phyloP scores from a whole-genome alignment of 192 early-diverging fungal genomes.

The Entophlyctis luteolus region DNA sequence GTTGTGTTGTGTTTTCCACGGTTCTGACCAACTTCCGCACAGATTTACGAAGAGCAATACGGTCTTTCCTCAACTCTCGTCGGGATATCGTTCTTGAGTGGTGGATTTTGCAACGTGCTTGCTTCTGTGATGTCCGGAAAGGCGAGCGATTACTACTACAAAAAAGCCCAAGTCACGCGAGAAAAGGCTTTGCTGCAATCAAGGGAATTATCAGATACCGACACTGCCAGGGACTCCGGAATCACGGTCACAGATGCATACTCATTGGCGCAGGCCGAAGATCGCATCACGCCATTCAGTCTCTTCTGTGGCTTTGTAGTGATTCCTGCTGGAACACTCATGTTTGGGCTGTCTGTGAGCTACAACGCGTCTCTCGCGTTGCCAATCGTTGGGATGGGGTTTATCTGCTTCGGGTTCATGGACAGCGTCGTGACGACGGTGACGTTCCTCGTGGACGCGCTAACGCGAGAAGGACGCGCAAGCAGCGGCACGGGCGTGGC shows the following conservation, averaged over 20 bases:
- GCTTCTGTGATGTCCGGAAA: not conserved
- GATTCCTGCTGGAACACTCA: not conserved
- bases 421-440: not conserved
- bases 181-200: not conserved
- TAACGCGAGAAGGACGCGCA: not conserved
- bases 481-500: not conserved
- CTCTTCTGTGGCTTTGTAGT: not conserved
- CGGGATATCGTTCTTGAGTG: not conserved
- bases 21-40: no score
- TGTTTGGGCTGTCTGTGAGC: not conserved
- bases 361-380: not conserved
- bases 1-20: no score
- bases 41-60: not conserved
- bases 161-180: not conserved
- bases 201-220: not conserved
- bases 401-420: not conserved
- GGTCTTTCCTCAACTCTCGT: not conserved
- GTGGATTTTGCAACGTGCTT: not conserved
- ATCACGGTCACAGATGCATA: not conserved
- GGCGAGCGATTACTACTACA: not conserved
- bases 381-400: not conserved
- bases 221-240: not conserved
- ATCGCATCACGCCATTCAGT: not conserved
- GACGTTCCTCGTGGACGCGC: not conserved
- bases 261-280: not conserved